These are phyloP conservation scores for Dalbergia cultrata DNA, from an alignment of 306 rosid genomes.

Conservation along the genomic window DNA sequence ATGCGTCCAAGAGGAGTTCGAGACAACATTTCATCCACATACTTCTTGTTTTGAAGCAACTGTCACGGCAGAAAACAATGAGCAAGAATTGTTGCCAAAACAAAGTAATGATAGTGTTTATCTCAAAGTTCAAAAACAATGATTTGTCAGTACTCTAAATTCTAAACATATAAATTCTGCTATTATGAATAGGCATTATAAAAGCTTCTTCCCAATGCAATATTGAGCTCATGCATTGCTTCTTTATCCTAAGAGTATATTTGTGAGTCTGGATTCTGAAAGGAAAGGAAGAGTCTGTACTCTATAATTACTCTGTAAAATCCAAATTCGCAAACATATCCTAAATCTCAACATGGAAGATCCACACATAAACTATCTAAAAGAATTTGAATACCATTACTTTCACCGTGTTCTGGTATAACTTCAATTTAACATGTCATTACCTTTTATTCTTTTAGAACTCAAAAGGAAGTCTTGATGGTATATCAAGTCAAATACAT, in stretches of 20 bases:
- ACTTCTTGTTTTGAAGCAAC: conserved; percentile 67
- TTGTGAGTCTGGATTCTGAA: no score
- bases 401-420: neutral
- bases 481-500: conserved; percentile 10
- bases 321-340: no score
- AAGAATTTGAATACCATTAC: conserved; percentile 24
- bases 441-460: neutral
- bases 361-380: neutral
- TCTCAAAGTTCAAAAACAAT: conserved; percentile 15
- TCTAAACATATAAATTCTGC: neutral
- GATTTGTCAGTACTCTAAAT: neutral
- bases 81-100: conserved; percentile 1
- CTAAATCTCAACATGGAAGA: no score
- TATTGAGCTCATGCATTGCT: neutral
- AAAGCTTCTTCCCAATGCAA: neutral
- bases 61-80: conserved; percentile 38
- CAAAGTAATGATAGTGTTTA: neutral
- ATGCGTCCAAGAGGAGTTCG: conserved; percentile 72
- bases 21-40: conserved; percentile 57
- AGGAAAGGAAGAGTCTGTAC: no score
- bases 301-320: no score
- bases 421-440: neutral
- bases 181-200: neutral
- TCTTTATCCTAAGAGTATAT: conserved; percentile 15
- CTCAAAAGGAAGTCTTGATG: conserved; percentile 22